Conservation (phyloP, 768 basidiomycete species). For the Lepiota subincarnata region DNA sequence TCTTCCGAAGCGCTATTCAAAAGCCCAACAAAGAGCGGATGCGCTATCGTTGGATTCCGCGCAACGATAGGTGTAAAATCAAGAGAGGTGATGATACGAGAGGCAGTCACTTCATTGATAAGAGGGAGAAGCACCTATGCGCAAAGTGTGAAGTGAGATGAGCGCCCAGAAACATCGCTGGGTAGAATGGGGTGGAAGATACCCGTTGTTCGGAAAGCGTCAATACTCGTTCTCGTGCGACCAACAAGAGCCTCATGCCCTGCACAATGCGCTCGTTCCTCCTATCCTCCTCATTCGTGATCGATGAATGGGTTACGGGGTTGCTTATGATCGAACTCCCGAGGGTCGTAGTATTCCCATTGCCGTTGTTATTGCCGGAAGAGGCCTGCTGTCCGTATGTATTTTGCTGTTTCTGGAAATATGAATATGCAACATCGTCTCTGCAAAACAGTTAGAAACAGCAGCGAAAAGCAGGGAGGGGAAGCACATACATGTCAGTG, state of each 20-base stretch:
- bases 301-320: conserved; percentile 22
- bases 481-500: conserved; percentile 40
- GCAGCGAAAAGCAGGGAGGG: conserved; percentile 1
- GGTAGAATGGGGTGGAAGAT: conserved; percentile 20
- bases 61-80: conserved; percentile 66
- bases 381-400: conserved; percentile 37
- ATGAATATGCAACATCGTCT: conserved; percentile 42
- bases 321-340: conserved; percentile 14
- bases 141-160: neutral
- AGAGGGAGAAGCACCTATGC: conserved; percentile 50
- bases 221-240: conserved; percentile 67
- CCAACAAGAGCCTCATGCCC: conserved; percentile 64
- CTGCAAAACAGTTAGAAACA: conserved; percentile 20
- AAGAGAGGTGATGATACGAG: conserved; percentile 58
- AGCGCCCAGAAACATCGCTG: neutral
- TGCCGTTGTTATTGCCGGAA: conserved; percentile 32
- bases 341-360: conserved; percentile 12
- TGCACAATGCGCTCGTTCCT: conserved; percentile 55
- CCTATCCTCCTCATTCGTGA: conserved; percentile 50
- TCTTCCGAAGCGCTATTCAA: conserved; percentile 40
- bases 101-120: conserved; percentile 39
- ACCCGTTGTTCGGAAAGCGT: conserved; percentile 76
- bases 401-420: conserved; percentile 30
- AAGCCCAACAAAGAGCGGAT: conserved; percentile 59
- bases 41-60: conserved; percentile 65